These are phyloP conservation scores for Periconia sp. DNA, from an alignment of 2,329 filamentous ascomycete species.

Conservation along the genomic window DNA sequence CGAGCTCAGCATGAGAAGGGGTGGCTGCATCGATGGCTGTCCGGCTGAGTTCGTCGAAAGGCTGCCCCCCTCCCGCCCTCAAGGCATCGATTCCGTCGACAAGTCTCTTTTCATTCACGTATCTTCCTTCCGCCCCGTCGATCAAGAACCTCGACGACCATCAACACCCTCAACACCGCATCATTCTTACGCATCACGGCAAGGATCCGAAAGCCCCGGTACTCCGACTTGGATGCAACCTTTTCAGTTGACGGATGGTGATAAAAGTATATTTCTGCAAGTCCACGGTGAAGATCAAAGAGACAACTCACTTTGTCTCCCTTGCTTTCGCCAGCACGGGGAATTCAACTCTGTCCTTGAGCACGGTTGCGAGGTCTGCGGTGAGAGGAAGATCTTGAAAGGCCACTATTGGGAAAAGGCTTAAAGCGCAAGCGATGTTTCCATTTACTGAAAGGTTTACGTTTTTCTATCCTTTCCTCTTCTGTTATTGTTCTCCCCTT, in stretches of 20 bases:
- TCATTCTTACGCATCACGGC: constrained; percentile 3
- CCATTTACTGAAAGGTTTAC: not conserved
- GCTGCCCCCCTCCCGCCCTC: not conserved
- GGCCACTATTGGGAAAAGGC: constrained; percentile 31
- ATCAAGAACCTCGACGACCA: constrained; percentile 2
- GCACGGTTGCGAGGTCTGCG: constrained; percentile 33
- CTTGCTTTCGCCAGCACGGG: constrained; percentile 31
- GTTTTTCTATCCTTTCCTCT: too few species aligned
- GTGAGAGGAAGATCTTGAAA: constrained; percentile 24
- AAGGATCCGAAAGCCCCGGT: constrained; percentile 5
- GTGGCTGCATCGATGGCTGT: not conserved
- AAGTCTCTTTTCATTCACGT: constrained; percentile 2
- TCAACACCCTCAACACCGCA: constrained; percentile 1
- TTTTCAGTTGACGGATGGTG: constrained; percentile 30
- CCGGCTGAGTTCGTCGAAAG: not conserved
- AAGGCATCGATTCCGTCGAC: not conserved
- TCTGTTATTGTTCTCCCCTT: too few species aligned
- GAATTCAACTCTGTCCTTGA: constrained; percentile 22
- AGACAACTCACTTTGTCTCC: constrained; percentile 24
- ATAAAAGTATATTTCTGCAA: constrained; percentile 28
- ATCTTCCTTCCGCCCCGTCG: constrained; percentile 16
- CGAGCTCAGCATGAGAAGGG: constrained; percentile 3
- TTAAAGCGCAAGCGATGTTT: not conserved
- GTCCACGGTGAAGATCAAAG: constrained; percentile 25
- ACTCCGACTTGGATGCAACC: constrained; percentile 27